A percentile compares a stretch with the other conserved stretches of the same genome.
Conservation (phyloP, 129 eudicot species). For the Smallanthus sonchifolius region DNA sequence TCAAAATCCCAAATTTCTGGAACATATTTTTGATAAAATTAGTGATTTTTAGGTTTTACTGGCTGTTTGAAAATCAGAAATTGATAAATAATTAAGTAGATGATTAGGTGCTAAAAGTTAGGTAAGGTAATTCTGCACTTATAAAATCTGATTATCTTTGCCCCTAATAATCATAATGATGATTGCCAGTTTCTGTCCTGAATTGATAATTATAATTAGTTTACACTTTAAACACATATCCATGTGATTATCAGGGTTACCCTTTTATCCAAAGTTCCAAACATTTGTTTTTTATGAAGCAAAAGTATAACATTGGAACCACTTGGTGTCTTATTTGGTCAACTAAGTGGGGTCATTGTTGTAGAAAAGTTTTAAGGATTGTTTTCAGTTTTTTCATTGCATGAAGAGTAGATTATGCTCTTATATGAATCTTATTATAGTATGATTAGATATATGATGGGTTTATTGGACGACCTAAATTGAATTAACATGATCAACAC, state of each 20-base stretch:
- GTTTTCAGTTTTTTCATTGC: constrained; percentile 16
- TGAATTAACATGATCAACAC: too few relatives aligned
- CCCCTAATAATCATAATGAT: background rate
- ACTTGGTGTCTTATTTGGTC: constrained; percentile 22
- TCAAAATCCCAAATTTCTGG: too few relatives aligned
- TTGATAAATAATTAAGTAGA: background rate
- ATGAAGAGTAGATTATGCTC: constrained; percentile 23
- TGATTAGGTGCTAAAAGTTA: background rate
- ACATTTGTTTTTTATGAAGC: background rate
- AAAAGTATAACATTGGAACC: constrained; percentile 2
- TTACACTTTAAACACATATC: background rate
- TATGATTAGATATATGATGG: too few relatives aligned
- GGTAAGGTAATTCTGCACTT: background rate
- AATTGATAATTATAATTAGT: background rate
- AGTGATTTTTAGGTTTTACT: background rate
- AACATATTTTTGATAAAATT: too few relatives aligned
- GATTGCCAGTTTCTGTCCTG: background rate
- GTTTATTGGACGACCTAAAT: too few relatives aligned
- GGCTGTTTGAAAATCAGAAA: background rate
- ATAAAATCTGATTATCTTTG: background rate
- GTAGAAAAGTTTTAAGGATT: constrained; percentile 12
- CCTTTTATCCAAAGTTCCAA: background rate
- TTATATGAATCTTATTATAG: constrained; percentile 7
- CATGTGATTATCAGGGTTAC: constrained; percentile 5
- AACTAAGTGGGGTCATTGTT: background rate